Conservation (phyloP, 2,329 filamentous ascomycete species). For the Aspergillus fischeri region DNA sequence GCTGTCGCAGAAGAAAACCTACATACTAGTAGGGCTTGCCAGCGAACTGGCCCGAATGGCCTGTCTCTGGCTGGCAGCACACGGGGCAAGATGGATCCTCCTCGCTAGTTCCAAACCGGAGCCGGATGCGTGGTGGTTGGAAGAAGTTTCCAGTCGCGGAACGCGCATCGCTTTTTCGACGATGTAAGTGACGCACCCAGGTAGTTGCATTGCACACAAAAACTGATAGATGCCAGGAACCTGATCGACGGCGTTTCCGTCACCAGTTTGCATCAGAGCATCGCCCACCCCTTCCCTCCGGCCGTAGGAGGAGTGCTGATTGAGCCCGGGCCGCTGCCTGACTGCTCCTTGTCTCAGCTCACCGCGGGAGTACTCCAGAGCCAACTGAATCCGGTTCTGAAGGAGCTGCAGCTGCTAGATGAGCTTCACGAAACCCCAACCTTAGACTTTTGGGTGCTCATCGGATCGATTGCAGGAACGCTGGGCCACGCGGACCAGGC, state of each 20-base stretch:
- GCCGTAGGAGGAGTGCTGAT: not conserved
- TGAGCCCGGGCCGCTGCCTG: not conserved
- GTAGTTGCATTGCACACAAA: not conserved
- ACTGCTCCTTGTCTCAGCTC: constrained; percentile 29
- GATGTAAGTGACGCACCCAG: constrained; percentile 2
- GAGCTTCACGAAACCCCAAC: constrained; percentile 12
- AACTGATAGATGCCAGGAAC: not conserved
- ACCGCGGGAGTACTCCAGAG: constrained; percentile 32
- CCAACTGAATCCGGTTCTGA: constrained; percentile 15
- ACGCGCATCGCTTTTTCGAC: constrained; percentile 7
- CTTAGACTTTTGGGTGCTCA: constrained; percentile 21
- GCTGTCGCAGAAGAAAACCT: constrained; percentile 16
- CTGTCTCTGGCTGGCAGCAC: constrained; percentile 24
- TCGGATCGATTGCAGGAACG: constrained; percentile 9
- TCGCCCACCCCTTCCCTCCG: not conserved
- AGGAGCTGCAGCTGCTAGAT: constrained; percentile 7
- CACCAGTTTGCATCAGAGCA: not conserved
- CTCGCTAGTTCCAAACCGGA: constrained; percentile 24
- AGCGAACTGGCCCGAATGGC: constrained; percentile 21
- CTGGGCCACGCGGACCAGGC: constrained; percentile 13
- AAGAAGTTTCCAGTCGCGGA: constrained; percentile 6
- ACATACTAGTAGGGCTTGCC: constrained; percentile 22
- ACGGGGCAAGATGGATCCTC: constrained; percentile 21
- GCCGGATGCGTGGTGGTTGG: constrained; percentile 15
- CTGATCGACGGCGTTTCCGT: not conserved